Conservation (phyloP, 164 flowering plant species). For the Brasenia schreberi region DNA sequence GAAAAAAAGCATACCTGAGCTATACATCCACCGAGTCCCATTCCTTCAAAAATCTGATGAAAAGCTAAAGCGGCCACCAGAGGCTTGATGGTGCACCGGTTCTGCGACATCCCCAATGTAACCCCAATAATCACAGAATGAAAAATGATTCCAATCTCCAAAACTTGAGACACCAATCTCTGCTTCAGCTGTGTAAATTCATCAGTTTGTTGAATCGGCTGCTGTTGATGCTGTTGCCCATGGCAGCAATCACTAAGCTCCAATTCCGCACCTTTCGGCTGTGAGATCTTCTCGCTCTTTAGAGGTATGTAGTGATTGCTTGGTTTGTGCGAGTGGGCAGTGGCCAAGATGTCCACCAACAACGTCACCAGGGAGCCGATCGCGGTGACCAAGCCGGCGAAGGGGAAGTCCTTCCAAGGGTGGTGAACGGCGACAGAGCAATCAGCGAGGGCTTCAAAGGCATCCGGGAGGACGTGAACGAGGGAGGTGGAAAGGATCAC, state of each 20-base stretch:
- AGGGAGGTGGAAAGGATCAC: constrained; percentile 70
- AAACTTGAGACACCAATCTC: constrained; percentile 57
- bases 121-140: constrained; percentile 71
- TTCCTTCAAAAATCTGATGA: constrained; percentile 74
- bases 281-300: constrained; percentile 3
- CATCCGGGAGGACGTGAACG: constrained; percentile 76
- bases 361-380: constrained; percentile 43
- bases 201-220: constrained; percentile 9
- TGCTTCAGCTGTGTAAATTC: constrained; percentile 42
- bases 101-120: constrained; percentile 77
- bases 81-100: constrained; percentile 57
- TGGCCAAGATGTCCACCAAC: constrained; percentile 51
- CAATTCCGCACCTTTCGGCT: constrained; percentile 1
- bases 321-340: constrained; percentile 26
- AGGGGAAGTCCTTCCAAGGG: constrained; percentile 82
- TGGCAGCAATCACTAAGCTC: constrained; percentile 3
- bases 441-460: constrained; percentile 44
- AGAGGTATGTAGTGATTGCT: constrained; percentile 22
- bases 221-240: not conserved
- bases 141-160: constrained; percentile 70
- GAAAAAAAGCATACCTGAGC: constrained; percentile 53
- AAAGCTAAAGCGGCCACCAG: constrained; percentile 62
- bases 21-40: constrained; percentile 86
- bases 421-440: constrained; percentile 42
- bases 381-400: constrained; percentile 43